Conservation (phyloP, 805 yeast species). For the Yarrowia hollandica region DNA sequence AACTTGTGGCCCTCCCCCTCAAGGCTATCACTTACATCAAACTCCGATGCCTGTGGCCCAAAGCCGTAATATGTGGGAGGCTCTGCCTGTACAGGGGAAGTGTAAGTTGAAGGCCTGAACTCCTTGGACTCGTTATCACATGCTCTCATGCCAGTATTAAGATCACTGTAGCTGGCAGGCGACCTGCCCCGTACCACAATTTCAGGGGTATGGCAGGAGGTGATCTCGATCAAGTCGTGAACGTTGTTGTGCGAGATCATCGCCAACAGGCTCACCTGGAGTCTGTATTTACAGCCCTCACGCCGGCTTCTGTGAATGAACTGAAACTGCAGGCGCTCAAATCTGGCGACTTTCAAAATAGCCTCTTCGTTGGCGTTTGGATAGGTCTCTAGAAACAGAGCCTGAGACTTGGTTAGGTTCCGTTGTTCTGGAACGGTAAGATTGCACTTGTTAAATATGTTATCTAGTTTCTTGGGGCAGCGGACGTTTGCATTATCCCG, state of each 20-base stretch:
- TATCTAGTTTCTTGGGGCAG: constrained; percentile 7
- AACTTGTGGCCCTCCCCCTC: neutral
- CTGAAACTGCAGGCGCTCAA: constrained; percentile 27
- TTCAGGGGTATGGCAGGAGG: neutral
- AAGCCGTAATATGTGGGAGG: neutral
- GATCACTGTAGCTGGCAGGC: constrained; percentile 16
- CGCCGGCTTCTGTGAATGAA: constrained; percentile 21
- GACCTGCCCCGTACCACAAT: constrained; percentile 17
- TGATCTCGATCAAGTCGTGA: neutral
- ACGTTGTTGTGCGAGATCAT: neutral
- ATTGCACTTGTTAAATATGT: constrained; percentile 1
- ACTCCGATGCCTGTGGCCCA: constrained; percentile 2
- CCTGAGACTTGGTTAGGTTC: neutral
- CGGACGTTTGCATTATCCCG: constrained; percentile 18
- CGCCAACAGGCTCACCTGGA: constrained; percentile 15
- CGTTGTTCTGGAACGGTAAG: constrained; percentile 1
- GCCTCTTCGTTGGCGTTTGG: constrained; percentile 1
- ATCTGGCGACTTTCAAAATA: constrained; percentile 7
- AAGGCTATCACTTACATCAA: constrained; percentile 1
- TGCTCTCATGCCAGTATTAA: neutral
- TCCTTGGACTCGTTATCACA: neutral
- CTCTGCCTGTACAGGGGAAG: neutral
- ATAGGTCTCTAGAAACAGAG: constrained; percentile 10
- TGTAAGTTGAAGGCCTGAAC: neutral
- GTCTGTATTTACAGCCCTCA: constrained; percentile 23